Conservation (phyloP, 768 basidiomycete species). For the Tylopilus sp. region DNA sequence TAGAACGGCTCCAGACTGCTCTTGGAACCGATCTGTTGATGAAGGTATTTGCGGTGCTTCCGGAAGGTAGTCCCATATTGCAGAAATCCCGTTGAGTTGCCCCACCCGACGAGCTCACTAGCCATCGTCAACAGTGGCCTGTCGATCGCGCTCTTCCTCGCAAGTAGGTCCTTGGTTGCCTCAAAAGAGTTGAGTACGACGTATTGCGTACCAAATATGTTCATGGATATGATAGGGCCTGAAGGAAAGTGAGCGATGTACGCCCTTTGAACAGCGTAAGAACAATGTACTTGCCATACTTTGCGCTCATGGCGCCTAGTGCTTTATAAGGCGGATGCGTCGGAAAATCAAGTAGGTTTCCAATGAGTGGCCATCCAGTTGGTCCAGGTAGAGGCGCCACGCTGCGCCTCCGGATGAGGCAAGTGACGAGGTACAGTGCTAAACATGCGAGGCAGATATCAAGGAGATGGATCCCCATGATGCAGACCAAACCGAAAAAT, state of each 20-base stretch:
- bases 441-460: conserved; percentile 12
- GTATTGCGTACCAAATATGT: conserved; percentile 41
- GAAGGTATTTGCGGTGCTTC: conserved; percentile 8
- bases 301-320: conserved; percentile 38
- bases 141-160: conserved; percentile 8
- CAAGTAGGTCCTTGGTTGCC: conserved; percentile 18
- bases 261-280: not conserved
- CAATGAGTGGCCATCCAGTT: conserved; percentile 45
- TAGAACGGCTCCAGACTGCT: conserved; percentile 1
- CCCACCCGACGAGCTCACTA: conserved; percentile 23
- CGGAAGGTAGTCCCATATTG: conserved; percentile 6
- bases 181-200: conserved; percentile 47
- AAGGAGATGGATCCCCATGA: not conserved
- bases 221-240: not conserved
- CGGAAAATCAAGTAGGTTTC: conserved; percentile 57
- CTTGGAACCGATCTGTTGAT: conserved; percentile 7
- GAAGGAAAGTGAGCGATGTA: not conserved
- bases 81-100: not conserved
- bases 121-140: conserved; percentile 9
- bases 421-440: not conserved
- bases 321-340: conserved; percentile 47
- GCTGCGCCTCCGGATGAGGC: not conserved
- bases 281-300: conserved; percentile 39
- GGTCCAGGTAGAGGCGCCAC: conserved; percentile 9
- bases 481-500: not conserved